Conservation (phyloP, 2,329 filamentous ascomycete species). For the Claviceps humidiphila region DNA sequence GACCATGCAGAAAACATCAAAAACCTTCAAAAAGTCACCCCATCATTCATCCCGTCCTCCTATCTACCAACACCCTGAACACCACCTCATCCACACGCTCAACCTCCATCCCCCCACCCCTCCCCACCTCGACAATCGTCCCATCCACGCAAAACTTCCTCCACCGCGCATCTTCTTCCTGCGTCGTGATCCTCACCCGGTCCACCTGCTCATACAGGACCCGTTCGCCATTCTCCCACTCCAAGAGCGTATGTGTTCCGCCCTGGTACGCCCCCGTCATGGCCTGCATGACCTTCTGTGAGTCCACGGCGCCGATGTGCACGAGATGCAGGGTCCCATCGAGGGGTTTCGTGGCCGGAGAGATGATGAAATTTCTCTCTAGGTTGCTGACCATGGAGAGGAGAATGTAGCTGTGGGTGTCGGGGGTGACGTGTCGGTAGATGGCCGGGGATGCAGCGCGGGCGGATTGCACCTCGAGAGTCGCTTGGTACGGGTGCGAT, state of each 20-base stretch:
- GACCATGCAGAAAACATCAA: too few relatives aligned
- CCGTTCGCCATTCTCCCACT: conserved; percentile 39
- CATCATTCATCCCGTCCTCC: conserved; percentile 8
- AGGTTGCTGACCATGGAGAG: conserved; percentile 66
- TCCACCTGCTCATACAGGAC: conserved; percentile 64
- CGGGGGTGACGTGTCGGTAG: conserved; percentile 18
- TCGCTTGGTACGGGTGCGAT: conserved; percentile 36
- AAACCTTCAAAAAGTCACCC: too few relatives aligned
- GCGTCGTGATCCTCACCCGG: conserved; percentile 50
- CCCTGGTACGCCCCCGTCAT: conserved; percentile 53
- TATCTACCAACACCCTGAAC: conserved; percentile 32
- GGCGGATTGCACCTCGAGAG: conserved; percentile 21
- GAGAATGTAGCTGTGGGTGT: conserved; percentile 62
- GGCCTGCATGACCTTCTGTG: conserved; percentile 58
- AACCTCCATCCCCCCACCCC: conserved; percentile 59
- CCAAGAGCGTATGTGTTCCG: conserved; percentile 41
- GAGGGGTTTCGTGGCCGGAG: conserved; percentile 55
- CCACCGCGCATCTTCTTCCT: conserved; percentile 54
- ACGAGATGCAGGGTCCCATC: conserved; percentile 60
- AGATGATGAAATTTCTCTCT: conserved; percentile 71
- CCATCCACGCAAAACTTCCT: conserved; percentile 85
- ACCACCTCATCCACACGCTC: conserved; percentile 29
- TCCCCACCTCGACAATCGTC: conserved; percentile 63
- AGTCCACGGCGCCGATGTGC: conserved; percentile 55
- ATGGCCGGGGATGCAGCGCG: not conserved